These are phyloP conservation scores for Teratosphaeria zuluensis DNA, from an alignment of 2,329 filamentous ascomycete genomes.

Conservation along the genomic window DNA sequence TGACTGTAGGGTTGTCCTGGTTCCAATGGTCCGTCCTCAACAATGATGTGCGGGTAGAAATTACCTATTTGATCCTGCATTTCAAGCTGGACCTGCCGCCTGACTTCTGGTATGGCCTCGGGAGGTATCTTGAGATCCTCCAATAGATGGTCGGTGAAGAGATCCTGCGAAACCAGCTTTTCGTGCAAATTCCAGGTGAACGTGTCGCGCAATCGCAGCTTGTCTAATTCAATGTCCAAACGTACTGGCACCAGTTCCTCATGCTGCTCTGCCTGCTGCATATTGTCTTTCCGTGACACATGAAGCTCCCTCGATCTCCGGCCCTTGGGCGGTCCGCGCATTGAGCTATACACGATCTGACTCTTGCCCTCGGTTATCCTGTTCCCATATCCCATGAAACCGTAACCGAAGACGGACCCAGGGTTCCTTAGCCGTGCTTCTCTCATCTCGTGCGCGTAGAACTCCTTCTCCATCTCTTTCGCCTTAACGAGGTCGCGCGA, in stretches of 20 bases:
- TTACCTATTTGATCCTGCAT: slow-evolving; percentile 86
- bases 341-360: slow-evolving; percentile 68
- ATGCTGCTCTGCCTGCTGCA: slow-evolving; percentile 75
- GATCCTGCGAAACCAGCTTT: slow-evolving; percentile 64
- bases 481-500: slow-evolving; percentile 43
- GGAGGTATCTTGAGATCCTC: slow-evolving; percentile 75
- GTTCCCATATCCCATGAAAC: slow-evolving; percentile 81
- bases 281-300: slow-evolving; percentile 68
- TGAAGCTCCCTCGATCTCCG: slow-evolving; percentile 64
- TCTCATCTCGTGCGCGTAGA: slow-evolving; percentile 57
- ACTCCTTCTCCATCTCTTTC: slow-evolving; percentile 58
- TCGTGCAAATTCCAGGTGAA: slow-evolving; percentile 99
- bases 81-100: slow-evolving; percentile 57
- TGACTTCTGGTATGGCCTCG: slow-evolving; percentile 46
- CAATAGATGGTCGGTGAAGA: slow-evolving; percentile 81
- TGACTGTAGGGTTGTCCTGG: slow-evolving; percentile 82
- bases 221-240: slow-evolving; percentile 89
- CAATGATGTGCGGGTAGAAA: slow-evolving; percentile 84
- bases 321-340: slow-evolving; percentile 67
- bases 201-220: slow-evolving; percentile 88
- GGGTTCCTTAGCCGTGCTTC: slow-evolving; percentile 48
- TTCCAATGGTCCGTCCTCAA: slow-evolving; percentile 83
- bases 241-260: slow-evolving; percentile 88
- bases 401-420: slow-evolving; percentile 49
- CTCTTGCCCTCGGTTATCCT: slow-evolving; percentile 63